Conservation (phyloP, 306 rosid species). For the Myrica gale region DNA sequence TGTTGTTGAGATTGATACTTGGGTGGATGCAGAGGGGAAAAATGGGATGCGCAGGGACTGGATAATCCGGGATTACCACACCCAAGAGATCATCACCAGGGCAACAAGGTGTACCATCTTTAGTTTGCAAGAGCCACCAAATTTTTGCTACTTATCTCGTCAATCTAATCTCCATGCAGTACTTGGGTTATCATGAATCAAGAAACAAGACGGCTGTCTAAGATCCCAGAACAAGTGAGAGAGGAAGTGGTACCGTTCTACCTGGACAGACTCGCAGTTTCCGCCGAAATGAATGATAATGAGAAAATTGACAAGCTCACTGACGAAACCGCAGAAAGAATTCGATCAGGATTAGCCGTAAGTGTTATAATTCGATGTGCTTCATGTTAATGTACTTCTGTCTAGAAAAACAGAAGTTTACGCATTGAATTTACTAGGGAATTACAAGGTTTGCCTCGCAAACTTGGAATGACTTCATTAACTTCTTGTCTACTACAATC, state of each 20-base stretch:
- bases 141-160: background rate
- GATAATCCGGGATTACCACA: constrained; percentile 73
- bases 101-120: constrained; percentile 63
- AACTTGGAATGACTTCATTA: background rate
- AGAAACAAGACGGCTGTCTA: constrained; percentile 78
- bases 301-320: constrained; percentile 73
- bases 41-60: constrained; percentile 97
- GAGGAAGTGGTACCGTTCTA: constrained; percentile 73
- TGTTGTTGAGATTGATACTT: constrained; percentile 81
- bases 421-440: background rate
- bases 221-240: constrained; percentile 76
- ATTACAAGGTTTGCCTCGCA: background rate
- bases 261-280: constrained; percentile 53
- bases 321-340: constrained; percentile 62
- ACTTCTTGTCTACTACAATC: background rate
- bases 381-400: background rate
- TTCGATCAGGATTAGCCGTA: constrained; percentile 79
- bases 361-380: constrained; percentile 16
- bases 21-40: constrained; percentile 92
- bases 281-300: constrained; percentile 46
- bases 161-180: constrained; percentile 38
- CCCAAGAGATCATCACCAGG: constrained; percentile 65
- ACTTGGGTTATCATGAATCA: constrained; percentile 95
- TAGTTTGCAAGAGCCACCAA: background rate
- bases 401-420: background rate